Evolutionary conservation across 2,329 filamentous ascomycete species (phyloP).

Genomic region (Fusarium drepaniforme): DNA sequence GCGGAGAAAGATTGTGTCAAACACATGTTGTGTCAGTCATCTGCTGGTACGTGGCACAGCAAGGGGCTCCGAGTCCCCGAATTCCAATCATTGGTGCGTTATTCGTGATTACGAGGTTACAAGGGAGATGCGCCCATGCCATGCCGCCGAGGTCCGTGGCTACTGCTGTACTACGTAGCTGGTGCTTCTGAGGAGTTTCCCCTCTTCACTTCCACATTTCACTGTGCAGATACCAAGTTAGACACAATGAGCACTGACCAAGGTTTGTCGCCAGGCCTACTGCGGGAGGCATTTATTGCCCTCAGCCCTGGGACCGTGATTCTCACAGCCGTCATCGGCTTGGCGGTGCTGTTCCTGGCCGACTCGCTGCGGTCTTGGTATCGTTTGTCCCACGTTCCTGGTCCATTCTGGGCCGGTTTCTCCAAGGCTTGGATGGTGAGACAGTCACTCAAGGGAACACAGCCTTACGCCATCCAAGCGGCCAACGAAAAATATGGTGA

Average conservation of each 20-base stretch:
- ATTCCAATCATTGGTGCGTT: constrained; percentile 2
- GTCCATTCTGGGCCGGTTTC: constrained; percentile 49
- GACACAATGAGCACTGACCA: constrained; percentile 3
- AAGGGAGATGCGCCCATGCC: not conserved
- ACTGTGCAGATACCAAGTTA: not conserved
- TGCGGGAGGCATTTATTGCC: not conserved
- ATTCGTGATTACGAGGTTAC: not conserved
- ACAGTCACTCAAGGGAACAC: constrained; percentile 40
- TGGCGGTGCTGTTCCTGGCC: constrained; percentile 16
- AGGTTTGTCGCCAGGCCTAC: not conserved
- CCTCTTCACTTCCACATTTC: not conserved
- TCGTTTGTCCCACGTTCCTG: constrained; percentile 50
- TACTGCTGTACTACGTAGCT: not conserved
- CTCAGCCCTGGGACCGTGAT: not conserved
- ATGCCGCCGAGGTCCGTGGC: not conserved
- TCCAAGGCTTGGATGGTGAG: constrained; percentile 50
- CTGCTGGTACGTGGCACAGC: not conserved
- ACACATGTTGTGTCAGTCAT: not conserved
- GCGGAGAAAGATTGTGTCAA: not conserved
- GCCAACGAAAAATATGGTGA: constrained; percentile 44
- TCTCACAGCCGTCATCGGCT: not conserved
- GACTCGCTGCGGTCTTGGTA: constrained; percentile 42
- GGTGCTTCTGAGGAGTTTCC: not conserved
- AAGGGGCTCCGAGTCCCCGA: not conserved
- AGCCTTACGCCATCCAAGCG: constrained; percentile 43